Conservation (phyloP, 129 eudicot genomes). For the Chrysanthemum seticuspe region DNA sequence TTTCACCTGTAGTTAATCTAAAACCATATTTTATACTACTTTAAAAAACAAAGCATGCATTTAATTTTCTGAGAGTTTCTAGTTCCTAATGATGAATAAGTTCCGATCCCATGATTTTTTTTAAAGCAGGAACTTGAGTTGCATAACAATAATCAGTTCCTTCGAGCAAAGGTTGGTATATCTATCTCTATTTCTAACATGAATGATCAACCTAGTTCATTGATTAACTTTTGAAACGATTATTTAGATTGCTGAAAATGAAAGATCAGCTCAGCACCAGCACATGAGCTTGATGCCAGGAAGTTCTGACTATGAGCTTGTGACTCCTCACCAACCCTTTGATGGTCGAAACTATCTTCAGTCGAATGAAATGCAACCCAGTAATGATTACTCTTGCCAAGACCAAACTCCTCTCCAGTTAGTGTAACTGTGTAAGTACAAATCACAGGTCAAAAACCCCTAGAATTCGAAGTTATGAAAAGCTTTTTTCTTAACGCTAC, state of each 20-base stretch:
- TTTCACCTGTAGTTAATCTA: not conserved
- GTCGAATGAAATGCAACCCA: conserved; percentile 51
- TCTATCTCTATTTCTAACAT: conserved; percentile 12
- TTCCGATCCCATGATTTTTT: not conserved
- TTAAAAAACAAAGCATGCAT: too few relatives aligned
- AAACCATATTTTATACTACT: too few relatives aligned
- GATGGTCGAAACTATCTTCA: conserved; percentile 77
- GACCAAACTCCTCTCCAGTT: conserved; percentile 80
- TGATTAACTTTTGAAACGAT: not conserved
- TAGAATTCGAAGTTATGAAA: not conserved
- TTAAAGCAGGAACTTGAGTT: conserved; percentile 77
- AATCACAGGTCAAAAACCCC: not conserved
- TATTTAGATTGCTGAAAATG: conserved; percentile 71
- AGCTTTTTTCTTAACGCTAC: not conserved
- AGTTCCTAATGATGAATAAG: not conserved
- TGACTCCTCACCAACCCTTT: conserved; percentile 38
- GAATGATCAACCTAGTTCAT: not conserved
- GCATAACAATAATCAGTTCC: conserved; percentile 79
- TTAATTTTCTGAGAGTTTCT: too few relatives aligned
- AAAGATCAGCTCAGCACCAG: conserved; percentile 71
- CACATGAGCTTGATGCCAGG: conserved; percentile 93
- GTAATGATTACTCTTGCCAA: conserved; percentile 59
- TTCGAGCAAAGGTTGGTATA: conserved; percentile 71
- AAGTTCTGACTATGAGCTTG: conserved; percentile 59
- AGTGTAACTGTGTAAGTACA: conserved; percentile 83